phyloP scores from a whole-genome alignment of 2,329 filamentous ascomycete genomes.

The Venturia carpophila region DNA sequence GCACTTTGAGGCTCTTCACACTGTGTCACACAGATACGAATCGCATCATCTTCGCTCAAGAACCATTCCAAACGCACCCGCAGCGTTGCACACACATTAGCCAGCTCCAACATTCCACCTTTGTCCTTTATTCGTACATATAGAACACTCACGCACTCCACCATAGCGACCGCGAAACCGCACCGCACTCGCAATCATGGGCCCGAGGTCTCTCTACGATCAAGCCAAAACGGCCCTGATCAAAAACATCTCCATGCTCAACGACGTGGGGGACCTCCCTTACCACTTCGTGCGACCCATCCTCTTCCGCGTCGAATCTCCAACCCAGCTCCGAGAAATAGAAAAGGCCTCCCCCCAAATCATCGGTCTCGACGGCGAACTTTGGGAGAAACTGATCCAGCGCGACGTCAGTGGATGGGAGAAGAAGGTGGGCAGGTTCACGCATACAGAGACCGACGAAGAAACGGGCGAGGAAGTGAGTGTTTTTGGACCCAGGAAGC shows the following conservation, averaged over 20 bases:
- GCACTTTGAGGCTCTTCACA: neutral
- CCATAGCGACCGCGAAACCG: neutral
- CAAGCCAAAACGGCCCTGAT: conserved; percentile 11
- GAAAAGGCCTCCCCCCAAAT: conserved; percentile 14
- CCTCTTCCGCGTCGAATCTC: conserved; percentile 13
- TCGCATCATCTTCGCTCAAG: neutral
- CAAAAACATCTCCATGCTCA: conserved; percentile 13
- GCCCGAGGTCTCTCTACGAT: conserved; percentile 1
- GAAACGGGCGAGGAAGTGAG: neutral
- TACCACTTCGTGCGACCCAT: conserved; percentile 12
- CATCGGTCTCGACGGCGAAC: conserved; percentile 9
- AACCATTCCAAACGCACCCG: neutral
- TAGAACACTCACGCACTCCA: neutral
- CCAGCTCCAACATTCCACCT: neutral
- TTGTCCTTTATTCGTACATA: neutral
- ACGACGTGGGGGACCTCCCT: conserved; percentile 11
- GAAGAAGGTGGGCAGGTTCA: conserved; percentile 8
- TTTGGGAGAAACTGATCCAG: conserved; percentile 18
- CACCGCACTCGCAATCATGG: neutral
- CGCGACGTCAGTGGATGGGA: conserved; percentile 17
- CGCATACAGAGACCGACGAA: neutral
- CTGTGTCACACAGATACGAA: neutral
- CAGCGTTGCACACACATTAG: neutral
- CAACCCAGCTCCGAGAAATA: conserved; percentile 13
- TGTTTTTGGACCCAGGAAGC: conserved; percentile 9